Conservation (phyloP, 2,329 filamentous ascomycete genomes). For the Ceratocystis smalleyi region DNA sequence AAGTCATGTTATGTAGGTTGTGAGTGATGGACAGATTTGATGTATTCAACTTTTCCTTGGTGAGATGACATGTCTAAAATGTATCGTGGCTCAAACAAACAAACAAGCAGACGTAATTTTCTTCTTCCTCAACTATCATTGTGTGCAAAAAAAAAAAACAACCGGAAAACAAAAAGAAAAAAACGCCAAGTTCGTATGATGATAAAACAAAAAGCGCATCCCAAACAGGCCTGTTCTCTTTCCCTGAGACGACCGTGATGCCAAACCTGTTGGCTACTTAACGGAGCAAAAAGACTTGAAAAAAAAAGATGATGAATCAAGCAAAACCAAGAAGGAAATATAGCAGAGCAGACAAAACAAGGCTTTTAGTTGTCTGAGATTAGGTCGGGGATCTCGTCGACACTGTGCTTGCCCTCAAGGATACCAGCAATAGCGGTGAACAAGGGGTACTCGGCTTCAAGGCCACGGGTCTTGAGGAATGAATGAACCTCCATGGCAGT, state of each 20-base stretch:
- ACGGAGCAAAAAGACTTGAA: constrained; percentile 7
- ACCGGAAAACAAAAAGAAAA: constrained; percentile 9
- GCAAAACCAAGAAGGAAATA: constrained; percentile 6
- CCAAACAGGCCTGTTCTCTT: constrained; percentile 6
- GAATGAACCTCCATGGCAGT: constrained; percentile 84
- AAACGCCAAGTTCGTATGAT: background rate
- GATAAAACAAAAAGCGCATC: background rate
- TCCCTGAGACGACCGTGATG: constrained; percentile 13
- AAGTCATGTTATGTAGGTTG: background rate
- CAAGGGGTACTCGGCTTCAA: constrained; percentile 74
- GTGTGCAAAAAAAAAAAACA: constrained; percentile 7
- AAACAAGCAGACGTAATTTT: background rate
- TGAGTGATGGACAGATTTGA: constrained; percentile 6
- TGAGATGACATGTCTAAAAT: constrained; percentile 10
- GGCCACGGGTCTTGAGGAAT: constrained; percentile 64
- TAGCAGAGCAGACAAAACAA: background rate
- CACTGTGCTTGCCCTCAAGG: constrained; percentile 56
- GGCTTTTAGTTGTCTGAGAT: constrained; percentile 28
- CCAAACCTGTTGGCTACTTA: constrained; percentile 16
- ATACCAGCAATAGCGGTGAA: constrained; percentile 78
- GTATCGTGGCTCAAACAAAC: constrained; percentile 14
- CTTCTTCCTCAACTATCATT: background rate
- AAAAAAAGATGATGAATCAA: constrained; percentile 2
- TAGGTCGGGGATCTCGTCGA: constrained; percentile 65
- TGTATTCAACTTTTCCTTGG: constrained; percentile 5